Base-by-base conservation (phyloP, 2,329 filamentous ascomycete species). In the Aspergillus luchuensis region DNA sequence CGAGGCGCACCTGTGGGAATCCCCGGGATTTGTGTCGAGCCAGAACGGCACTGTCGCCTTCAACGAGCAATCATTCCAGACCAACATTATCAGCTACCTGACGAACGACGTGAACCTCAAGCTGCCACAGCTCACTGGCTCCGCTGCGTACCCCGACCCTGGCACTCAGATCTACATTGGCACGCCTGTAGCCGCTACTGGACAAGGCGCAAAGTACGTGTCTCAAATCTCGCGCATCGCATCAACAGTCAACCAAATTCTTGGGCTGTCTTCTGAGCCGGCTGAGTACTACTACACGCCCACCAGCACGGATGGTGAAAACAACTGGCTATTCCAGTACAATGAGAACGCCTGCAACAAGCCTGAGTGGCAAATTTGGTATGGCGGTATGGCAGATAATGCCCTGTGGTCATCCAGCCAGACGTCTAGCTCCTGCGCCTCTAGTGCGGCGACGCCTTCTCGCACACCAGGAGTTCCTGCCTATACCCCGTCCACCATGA, bases 121-220 rank as follows among this genome's bases (percentile, higher is more conserved):
- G 47, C 28, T 50, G 47, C 25, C 47, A n/a, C 47, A 50, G 25
- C 47, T 50, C 25, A 33, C 47, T n/a, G 47, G 47, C 8, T 33
- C 47, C 25, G 30, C 47, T 28, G 25, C 28, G 15, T 50, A 50
- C 25, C 25, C 25, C n/a, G 47, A 50, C 47, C 23, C 47, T 28
- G 47, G 28, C 25, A 50, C 47, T n/a, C 28, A 50, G 47, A 15
- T 50, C n/a, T 50, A 50, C 25, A 50, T 50, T 28, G 47, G 47
- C 8, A 50, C 47, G 25, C 47, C 47, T 13, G 11, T 11, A 4
- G 25, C 25, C n/a, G 13, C 25, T 4, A 17, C 28, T n/a, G 47
- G 47, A 8, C 8, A 30, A 28, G 25, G 23, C 23, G 47, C 47
- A 15, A 33, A 50, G 28, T 50, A 50, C 47, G 5, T 28, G 8